phyloP scores from a whole-genome alignment of 2,329 filamentous ascomycete species.

The Magnaporthiopsis rhizophila region DNA sequence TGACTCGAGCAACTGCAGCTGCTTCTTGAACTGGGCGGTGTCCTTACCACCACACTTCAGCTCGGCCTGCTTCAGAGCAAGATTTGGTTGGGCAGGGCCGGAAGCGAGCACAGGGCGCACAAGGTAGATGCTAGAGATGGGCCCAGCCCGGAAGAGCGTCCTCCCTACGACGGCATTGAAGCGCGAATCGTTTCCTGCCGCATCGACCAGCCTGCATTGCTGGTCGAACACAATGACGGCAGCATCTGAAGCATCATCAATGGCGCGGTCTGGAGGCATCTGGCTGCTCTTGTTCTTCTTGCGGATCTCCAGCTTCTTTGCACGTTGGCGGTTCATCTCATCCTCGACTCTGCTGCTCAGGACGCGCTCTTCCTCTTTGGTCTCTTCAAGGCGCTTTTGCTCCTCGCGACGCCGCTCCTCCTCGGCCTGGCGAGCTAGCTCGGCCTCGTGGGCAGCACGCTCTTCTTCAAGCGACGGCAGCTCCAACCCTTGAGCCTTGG shows the following conservation, averaged over 20 bases:
- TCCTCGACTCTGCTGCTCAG: slow-evolving; percentile 65
- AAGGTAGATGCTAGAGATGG: slow-evolving; percentile 60
- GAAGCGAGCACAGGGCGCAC: slow-evolving; percentile 60
- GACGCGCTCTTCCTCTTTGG: slow-evolving; percentile 60
- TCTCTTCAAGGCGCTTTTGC: slow-evolving; percentile 46
- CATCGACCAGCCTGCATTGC: slow-evolving; percentile 54
- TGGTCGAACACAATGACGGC: slow-evolving; percentile 56
- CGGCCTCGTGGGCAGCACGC: slow-evolving; percentile 72
- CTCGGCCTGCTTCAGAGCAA: slow-evolving; percentile 66
- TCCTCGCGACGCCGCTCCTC: slow-evolving; percentile 46
- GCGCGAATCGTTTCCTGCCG: slow-evolving; percentile 51
- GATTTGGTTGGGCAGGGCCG: slow-evolving; percentile 48
- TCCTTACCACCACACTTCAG: slow-evolving; percentile 52
- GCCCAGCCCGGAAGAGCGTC: slow-evolving; percentile 55
- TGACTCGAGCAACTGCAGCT: slow-evolving; percentile 68
- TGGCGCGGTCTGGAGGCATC: slow-evolving; percentile 26
- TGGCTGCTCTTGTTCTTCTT: slow-evolving; percentile 46
- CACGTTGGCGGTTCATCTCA: slow-evolving; percentile 60
- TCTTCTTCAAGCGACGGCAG: slow-evolving; percentile 86
- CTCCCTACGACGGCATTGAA: slow-evolving; percentile 68
- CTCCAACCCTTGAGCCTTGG: slow-evolving; percentile 65
- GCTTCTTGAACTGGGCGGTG: slow-evolving; percentile 59
- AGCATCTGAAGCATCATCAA: slow-evolving; percentile 23
- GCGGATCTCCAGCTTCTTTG: slow-evolving; percentile 55
- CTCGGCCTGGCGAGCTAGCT: slow-evolving; percentile 52